Percentiles rank a stretch among this genome's conserved stretches.
phyloP scores from a whole-genome alignment of 108 stramenopile genomes.

The Nitzschia sp. region DNA sequence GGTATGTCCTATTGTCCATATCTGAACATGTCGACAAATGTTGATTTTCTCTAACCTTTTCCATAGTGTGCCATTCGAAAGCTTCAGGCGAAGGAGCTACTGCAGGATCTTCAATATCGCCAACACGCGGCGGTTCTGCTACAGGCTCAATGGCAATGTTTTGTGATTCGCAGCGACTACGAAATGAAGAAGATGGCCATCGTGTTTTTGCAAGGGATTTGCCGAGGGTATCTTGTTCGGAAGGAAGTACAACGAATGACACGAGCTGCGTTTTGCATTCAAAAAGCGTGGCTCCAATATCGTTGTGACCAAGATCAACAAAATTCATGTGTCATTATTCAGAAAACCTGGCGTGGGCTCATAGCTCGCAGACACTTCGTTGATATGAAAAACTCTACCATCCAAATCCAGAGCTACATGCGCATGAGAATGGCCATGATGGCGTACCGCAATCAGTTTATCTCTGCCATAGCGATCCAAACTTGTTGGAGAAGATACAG shows the following conservation, averaged over 20 bases:
- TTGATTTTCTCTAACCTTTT: not conserved
- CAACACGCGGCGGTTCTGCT: not conserved
- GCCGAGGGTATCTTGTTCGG: conserved; percentile 4
- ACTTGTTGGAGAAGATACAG: conserved; percentile 23
- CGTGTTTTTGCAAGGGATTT: conserved; percentile 16
- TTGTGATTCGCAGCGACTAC: not conserved
- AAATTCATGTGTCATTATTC: conserved; percentile 5
- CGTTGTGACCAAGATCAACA: not conserved
- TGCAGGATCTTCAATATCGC: not conserved
- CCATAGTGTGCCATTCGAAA: conserved; percentile 9
- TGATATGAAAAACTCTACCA: not conserved
- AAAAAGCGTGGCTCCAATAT: conserved; percentile 11
- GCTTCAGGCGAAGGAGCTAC: not conserved
- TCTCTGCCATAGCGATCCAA: conserved; percentile 17
- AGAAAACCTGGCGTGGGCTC: conserved; percentile 5
- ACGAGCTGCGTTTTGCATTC: conserved; percentile 7
- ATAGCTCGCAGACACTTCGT: not conserved
- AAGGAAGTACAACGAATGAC: not conserved
- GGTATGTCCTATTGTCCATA: not conserved
- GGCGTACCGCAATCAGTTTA: not conserved
- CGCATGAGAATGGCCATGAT: conserved; percentile 11
- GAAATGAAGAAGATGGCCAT: conserved; percentile 4
- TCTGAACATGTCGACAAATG: no score
- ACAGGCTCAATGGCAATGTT: conserved; percentile 8
- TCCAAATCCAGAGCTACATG: conserved; percentile 18